A percentile compares a stretch with the other conserved stretches of the same genome.
Evolutionary conservation across 495 filamentous ascomycete species (phyloP).

Genomic region (Penicillium dipodomyicola): DNA sequence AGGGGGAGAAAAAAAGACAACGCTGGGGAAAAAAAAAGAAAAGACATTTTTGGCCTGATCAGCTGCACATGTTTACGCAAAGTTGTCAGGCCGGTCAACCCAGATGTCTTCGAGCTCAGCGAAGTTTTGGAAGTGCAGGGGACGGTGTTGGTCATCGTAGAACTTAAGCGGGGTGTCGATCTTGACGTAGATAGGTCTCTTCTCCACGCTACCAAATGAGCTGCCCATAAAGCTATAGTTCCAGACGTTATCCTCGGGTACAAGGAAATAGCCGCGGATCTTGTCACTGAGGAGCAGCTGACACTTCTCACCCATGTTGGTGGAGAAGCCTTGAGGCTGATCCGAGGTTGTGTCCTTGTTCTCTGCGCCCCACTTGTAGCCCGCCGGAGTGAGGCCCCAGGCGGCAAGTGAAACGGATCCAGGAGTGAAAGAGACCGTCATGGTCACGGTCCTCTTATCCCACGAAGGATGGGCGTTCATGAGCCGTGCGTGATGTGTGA

Average conservation of each 20-base stretch:
- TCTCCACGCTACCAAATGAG: constrained; percentile 80
- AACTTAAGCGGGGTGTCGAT: constrained; percentile 86
- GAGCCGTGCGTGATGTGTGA: constrained; percentile 86
- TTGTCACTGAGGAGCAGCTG: constrained; percentile 89
- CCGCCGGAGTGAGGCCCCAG: constrained; percentile 84
- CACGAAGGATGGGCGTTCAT: constrained; percentile 79
- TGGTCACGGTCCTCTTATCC: constrained; percentile 94
- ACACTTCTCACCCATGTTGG: constrained; percentile 90
- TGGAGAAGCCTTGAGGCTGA: constrained; percentile 89
- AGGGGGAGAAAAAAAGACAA: constrained; percentile 11
- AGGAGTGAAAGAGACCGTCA: constrained; percentile 98
- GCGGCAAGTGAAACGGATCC: constrained; percentile 93
- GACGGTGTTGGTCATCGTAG: constrained; percentile 91
- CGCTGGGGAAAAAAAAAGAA: constrained; percentile 15
- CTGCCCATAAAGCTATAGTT: constrained; percentile 98
- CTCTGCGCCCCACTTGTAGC: constrained; percentile 96
- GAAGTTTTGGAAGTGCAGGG: constrained; percentile 92
- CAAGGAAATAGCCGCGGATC: constrained; percentile 91
- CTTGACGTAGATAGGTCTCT: constrained; percentile 85
- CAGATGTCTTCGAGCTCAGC: constrained; percentile 87
- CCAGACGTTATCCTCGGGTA: constrained; percentile 88
- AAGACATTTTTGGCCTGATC: constrained; percentile 13
- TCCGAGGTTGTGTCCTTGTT: constrained; percentile 91
- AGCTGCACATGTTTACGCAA: constrained; percentile 54
- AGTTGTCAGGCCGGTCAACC: constrained; percentile 83